Evolutionary conservation across 2,329 filamentous ascomycete genomes (phyloP), one percentile per base, ranked within the genome.

Genomic region (Trichoderma semiorbis): DNA sequence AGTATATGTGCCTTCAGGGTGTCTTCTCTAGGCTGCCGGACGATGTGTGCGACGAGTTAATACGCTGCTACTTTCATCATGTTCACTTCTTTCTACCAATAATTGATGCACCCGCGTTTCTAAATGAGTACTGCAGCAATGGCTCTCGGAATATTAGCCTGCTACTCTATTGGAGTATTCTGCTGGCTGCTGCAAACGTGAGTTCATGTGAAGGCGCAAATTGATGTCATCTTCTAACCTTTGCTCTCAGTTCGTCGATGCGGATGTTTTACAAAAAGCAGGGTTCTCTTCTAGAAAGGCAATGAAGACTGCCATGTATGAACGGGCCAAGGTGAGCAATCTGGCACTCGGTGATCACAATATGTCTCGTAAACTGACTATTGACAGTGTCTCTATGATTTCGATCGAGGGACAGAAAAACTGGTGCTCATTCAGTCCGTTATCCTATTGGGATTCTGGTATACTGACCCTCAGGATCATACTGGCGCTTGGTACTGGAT

Each of bases 301-400:
- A 12, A 67, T 67, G 64, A 67, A 67, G 16, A 67, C 64, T 39
- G 64, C 64, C 18, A 67, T 67, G 64, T 57, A 67, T 32, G 64
- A 67, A 12, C 64, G 50, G 2, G 64, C 64, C 32, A 67, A 67
- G 32, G 64, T 67, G 21, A 39, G 47, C 36, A 36, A 14, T 24
- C n/a, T 28, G 28, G 7, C 5, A n/a, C 21, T 12, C 3, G 28
- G 14, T 21, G 3, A n/a, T 16, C 6, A 16, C n/a, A 7, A 14
- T n/a, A 12, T 28, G 7, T 28, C 10, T 12, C 11, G 18, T 3
- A 10, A 21, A 16, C 21, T 58, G 10, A 67, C 16, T 26, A 7
- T 32, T 14, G 24, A 30, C 28, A 66, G 63, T 67, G 64, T 14
- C 47, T 67, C 28, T 67, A 67, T 18, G 64, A 67, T 28, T 50